Evolutionary conservation across 148 eudicot genomes (phyloP).

Genomic region (Cornus florida): DNA sequence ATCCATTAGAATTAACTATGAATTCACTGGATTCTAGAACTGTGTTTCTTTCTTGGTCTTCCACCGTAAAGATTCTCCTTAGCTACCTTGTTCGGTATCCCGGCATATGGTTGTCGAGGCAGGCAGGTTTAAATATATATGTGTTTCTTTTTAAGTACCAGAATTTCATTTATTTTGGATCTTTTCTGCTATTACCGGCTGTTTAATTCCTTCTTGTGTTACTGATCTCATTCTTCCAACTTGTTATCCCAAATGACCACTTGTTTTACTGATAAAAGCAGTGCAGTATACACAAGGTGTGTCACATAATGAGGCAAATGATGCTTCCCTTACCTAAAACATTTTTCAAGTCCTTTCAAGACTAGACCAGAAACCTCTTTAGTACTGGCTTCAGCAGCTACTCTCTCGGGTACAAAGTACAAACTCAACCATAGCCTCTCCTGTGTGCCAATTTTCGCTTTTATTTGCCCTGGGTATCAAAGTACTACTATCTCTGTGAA

Average conservation of each 20-base stretch:
- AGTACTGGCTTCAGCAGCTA: not conserved
- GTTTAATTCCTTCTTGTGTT: not conserved
- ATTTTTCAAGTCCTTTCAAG: not conserved
- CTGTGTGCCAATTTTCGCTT: not conserved
- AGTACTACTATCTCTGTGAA: not conserved
- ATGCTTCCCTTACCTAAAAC: not conserved
- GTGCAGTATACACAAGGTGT: not conserved
- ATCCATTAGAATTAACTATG: not conserved
- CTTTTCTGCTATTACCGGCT: not conserved
- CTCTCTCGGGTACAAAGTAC: not conserved
- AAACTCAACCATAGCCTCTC: not conserved
- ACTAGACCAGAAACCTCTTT: not conserved
- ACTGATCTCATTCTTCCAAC: not conserved
- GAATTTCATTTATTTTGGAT: not conserved
- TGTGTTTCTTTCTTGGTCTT: not conserved
- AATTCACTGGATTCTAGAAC: not conserved
- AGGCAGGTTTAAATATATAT: not conserved
- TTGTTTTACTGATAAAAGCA: not conserved
- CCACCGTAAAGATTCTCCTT: not conserved
- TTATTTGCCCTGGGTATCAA: not conserved
- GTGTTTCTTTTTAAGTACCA: not conserved
- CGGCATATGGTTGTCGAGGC: no score
- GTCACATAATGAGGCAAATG: not conserved
- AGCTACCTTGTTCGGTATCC: not conserved
- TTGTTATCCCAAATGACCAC: slow-evolving; percentile 3